phyloP scores from a whole-genome alignment of 192 early-diverging fungal species.

The Coemansia sp. region DNA sequence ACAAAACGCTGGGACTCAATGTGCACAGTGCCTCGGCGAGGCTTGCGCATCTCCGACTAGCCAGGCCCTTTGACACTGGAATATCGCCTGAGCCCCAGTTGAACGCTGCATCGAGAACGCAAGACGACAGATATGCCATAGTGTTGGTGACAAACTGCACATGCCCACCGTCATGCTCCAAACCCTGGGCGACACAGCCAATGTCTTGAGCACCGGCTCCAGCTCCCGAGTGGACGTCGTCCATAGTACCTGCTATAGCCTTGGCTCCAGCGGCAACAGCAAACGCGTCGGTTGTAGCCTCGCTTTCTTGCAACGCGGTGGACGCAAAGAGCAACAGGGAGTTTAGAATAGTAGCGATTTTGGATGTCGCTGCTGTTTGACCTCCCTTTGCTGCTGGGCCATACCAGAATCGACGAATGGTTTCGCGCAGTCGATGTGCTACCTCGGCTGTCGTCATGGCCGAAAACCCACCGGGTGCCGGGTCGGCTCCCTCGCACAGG shows the following conservation, averaged over 20 bases:
- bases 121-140: conserved; percentile 32
- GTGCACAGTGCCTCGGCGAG: conserved; percentile 37
- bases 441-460: conserved; percentile 57
- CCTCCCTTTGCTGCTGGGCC: conserved; percentile 15
- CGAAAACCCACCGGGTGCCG: conserved; percentile 38
- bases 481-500: conserved; percentile 43
- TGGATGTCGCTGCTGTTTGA: conserved; percentile 11
- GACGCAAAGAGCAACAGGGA: conserved; percentile 48
- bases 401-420: conserved; percentile 36
- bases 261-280: conserved; percentile 37
- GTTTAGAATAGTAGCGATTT: conserved; percentile 37
- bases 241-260: conserved; percentile 6
- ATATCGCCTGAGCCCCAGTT: conserved; percentile 17
- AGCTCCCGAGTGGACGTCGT: neutral
- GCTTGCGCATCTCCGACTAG: conserved; percentile 11
- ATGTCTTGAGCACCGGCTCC: conserved; percentile 6
- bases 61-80: neutral
- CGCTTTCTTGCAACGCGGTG: conserved; percentile 46
- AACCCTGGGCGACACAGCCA: neutral
- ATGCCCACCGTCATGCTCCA: conserved; percentile 18
- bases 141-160: conserved; percentile 54
- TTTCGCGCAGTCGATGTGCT: conserved; percentile 37
- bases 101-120: conserved; percentile 27
- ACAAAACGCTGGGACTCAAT: conserved; percentile 26
- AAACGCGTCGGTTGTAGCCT: conserved; percentile 52